Percentiles rank a stretch among this genome's conserved stretches.
phyloP scores from a whole-genome alignment of 768 basidiomycete species.

The Clitopilus hobsonii region DNA sequence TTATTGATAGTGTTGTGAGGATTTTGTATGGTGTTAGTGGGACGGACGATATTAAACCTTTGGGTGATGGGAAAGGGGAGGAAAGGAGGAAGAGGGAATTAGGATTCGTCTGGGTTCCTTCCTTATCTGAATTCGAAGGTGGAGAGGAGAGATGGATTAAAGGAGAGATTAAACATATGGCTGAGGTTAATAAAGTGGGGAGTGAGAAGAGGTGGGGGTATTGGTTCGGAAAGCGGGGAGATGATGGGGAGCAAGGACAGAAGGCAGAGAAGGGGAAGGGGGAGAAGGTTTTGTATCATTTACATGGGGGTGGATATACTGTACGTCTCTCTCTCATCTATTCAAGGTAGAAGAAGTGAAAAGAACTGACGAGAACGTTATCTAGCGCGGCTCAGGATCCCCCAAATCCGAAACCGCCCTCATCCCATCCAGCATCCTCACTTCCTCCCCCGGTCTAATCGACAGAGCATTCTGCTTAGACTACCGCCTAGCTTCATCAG shows the following conservation, averaged over 20 bases:
- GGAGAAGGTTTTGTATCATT: not conserved
- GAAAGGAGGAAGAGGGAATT: not conserved
- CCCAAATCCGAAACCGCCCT: not conserved
- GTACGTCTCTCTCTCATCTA: not conserved
- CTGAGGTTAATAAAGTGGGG: not conserved
- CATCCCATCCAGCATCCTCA: not conserved
- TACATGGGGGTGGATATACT: not conserved
- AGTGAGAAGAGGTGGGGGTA: not conserved
- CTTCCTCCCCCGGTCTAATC: conserved; percentile 14
- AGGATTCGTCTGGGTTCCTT: not conserved
- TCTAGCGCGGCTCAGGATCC: not conserved
- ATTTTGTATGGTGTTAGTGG: not conserved
- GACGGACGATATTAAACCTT: not conserved
- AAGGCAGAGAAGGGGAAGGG: not conserved
- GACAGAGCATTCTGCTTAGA: conserved; percentile 54
- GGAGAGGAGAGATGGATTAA: not conserved
- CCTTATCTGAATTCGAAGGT: too few relatives aligned
- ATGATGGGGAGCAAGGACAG: not conserved
- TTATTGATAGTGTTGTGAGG: not conserved
- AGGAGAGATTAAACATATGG: not conserved
- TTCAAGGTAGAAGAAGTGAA: too few relatives aligned
- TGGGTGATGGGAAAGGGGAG: too few relatives aligned
- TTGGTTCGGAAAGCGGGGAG: not conserved
- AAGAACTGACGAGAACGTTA: not conserved
- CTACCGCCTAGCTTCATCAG: conserved; percentile 54